A percentile compares a stretch with the other conserved stretches of the same genome.
Evolutionary conservation across 495 filamentous ascomycete genomes (phyloP).

Genomic region (Bacidia gigantensis): DNA sequence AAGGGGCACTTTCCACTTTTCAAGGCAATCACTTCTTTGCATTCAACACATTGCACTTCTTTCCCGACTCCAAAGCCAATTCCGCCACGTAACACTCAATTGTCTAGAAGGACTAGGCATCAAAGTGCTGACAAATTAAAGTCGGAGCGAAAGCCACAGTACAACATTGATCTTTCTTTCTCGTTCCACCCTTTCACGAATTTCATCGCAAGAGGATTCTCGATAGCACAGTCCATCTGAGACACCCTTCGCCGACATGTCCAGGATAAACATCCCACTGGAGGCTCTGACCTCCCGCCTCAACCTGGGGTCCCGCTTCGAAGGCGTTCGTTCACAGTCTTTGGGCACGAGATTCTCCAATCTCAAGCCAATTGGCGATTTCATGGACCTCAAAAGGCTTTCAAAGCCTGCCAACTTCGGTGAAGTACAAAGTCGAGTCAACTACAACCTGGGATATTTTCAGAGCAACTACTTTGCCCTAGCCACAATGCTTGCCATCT

Average conservation of each 20-base stretch:
- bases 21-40: not conserved
- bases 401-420: slow-evolving; percentile 85
- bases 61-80: not conserved
- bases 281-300: slow-evolving; percentile 82
- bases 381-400: slow-evolving; percentile 86
- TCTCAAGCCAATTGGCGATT: slow-evolving; percentile 80
- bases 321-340: slow-evolving; percentile 62
- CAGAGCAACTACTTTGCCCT: slow-evolving; percentile 95
- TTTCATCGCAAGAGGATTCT: too few species aligned
- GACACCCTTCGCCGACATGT: slow-evolving; percentile 48
- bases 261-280: slow-evolving; percentile 78
- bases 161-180: too few species aligned
- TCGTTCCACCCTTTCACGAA: too few species aligned
- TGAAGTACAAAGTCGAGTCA: slow-evolving; percentile 85
- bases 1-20: not conserved
- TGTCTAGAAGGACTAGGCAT: not conserved
- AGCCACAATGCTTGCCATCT: slow-evolving; percentile 89
- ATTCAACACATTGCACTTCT: not conserved
- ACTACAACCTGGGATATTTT: slow-evolving; percentile 95
- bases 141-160: too few species aligned
- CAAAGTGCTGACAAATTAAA: not conserved
- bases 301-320: slow-evolving; percentile 65
- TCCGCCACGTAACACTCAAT: not conserved
- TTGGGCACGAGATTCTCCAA: slow-evolving; percentile 78
- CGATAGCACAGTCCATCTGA: too few species aligned